phyloP scores from a whole-genome alignment of 257 asterid species.

The Nicotiana sylvestris region DNA sequence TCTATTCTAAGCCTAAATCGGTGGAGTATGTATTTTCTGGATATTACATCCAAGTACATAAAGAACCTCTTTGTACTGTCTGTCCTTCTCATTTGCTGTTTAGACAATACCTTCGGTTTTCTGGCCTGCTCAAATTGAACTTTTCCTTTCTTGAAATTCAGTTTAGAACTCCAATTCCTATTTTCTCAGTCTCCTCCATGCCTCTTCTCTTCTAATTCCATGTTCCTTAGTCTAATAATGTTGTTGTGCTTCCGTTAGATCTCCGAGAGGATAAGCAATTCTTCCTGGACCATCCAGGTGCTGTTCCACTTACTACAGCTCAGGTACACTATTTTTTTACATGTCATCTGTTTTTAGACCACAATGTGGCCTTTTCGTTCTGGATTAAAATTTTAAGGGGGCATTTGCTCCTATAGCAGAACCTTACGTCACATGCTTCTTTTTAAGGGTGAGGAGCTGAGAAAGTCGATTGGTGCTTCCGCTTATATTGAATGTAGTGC shows the following conservation, averaged over 20 bases:
- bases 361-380: neutral
- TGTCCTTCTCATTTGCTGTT: neutral
- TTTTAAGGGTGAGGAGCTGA: constrained; percentile 83
- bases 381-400: neutral
- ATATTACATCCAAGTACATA: neutral
- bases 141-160: neutral
- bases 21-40: neutral
- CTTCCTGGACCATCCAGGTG: too few relatives aligned
- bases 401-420: neutral
- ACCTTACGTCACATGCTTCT: constrained; percentile 12
- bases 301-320: constrained; percentile 22
- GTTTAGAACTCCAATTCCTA: neutral
- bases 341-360: neutral
- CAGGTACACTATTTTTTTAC: constrained; percentile 37
- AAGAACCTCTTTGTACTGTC: neutral
- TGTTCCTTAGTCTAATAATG: neutral
- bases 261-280: too few relatives aligned
- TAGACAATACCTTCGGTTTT: neutral
- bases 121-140: neutral
- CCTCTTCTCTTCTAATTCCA: neutral
- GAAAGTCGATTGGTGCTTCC: constrained; percentile 67
- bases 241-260: too few relatives aligned
- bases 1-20: neutral
- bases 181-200: neutral
- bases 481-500: constrained; percentile 86